phyloP scores from a whole-genome alignment of 495 filamentous ascomycete genomes.

The Penicillium atrosanguineum region DNA sequence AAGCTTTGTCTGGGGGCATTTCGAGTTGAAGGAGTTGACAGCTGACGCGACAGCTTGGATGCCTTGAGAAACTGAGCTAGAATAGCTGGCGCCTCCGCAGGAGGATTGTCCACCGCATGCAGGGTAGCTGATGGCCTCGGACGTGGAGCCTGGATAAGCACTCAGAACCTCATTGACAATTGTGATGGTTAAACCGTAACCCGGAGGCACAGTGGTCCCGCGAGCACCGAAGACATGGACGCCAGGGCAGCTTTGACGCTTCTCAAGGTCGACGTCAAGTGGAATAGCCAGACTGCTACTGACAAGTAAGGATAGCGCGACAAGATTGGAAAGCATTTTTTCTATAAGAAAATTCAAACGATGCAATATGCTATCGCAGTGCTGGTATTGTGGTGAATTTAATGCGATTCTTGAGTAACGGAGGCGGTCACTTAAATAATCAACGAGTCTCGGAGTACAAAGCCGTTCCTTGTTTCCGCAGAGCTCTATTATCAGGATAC shows the following conservation, averaged over 20 bases:
- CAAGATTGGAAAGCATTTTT: slow-evolving; percentile 11
- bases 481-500: not conserved
- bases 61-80: slow-evolving; percentile 49
- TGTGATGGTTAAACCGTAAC: slow-evolving; percentile 50
- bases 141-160: slow-evolving; percentile 49
- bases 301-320: slow-evolving; percentile 12
- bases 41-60: slow-evolving; percentile 52
- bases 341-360: not conserved
- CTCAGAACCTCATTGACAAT: slow-evolving; percentile 49
- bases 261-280: slow-evolving; percentile 14
- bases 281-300: slow-evolving; percentile 17
- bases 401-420: no score
- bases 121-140: slow-evolving; percentile 58
- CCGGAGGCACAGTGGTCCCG: slow-evolving; percentile 57
- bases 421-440: no score
- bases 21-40: slow-evolving; percentile 51
- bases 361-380: no score
- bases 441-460: no score
- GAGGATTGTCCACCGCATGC: slow-evolving; percentile 54
- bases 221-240: slow-evolving; percentile 64
- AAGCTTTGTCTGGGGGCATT: slow-evolving; percentile 56
- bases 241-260: slow-evolving; percentile 38
- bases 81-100: slow-evolving; percentile 53
- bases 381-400: no score
- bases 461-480: not conserved